Conservation (phyloP, 768 basidiomycete genomes). For the Lactarius indigo region DNA sequence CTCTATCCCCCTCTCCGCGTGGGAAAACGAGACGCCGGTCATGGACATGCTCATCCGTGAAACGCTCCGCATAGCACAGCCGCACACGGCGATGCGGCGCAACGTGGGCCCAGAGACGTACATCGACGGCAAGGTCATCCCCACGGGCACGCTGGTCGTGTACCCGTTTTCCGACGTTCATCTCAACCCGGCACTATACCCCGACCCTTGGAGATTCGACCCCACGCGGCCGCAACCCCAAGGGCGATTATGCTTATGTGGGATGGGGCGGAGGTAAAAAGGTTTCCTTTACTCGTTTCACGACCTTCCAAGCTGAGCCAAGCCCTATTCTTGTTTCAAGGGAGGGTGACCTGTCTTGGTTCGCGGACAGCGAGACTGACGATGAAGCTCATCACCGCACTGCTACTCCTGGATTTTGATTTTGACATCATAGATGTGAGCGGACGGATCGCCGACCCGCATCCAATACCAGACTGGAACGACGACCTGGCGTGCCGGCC, state of each 20-base stretch:
- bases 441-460: conserved; percentile 42
- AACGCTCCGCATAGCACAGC: conserved; percentile 74
- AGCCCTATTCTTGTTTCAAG: conserved; percentile 34
- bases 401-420: conserved; percentile 63
- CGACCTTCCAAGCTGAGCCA: conserved; percentile 14
- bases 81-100: conserved; percentile 76
- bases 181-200: conserved; percentile 66
- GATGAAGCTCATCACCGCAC: conserved; percentile 65
- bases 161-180: conserved; percentile 82
- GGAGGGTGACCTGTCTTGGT: conserved; percentile 67
- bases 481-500: conserved; percentile 69
- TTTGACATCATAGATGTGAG: conserved; percentile 52
- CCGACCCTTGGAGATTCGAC: conserved; percentile 76
- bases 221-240: conserved; percentile 46
- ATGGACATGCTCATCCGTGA: conserved; percentile 73
- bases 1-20: conserved; percentile 59
- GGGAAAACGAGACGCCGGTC: conserved; percentile 67
- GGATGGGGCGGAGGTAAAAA: conserved; percentile 77
- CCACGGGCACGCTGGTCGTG: conserved; percentile 70
- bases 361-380: conserved; percentile 72
- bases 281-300: conserved; percentile 25
- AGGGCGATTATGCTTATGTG: conserved; percentile 58
- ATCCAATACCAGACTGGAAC: conserved; percentile 74
- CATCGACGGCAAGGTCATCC: conserved; percentile 66
- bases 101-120: conserved; percentile 70